These are phyloP conservation scores for Geotrichum siamense DNA, from an alignment of 1,139 yeast species.

Conservation along the genomic window DNA sequence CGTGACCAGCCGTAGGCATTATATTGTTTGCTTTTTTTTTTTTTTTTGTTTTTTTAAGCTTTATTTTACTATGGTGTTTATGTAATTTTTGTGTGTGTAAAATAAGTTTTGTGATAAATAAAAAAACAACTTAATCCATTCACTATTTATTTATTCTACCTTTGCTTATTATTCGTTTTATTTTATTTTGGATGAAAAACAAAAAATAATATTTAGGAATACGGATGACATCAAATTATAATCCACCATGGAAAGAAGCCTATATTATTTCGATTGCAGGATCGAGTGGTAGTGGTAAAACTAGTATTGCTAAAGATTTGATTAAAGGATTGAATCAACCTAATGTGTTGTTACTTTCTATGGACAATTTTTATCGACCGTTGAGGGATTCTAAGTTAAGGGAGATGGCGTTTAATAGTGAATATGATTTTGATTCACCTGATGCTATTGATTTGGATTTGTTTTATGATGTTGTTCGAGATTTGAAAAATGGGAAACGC, in stretches of 20 bases:
- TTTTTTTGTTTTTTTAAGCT: no score
- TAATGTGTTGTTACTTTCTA: slow-evolving; percentile 47
- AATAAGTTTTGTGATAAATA: no score
- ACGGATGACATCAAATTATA: slow-evolving; percentile 22
- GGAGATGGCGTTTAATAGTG: slow-evolving; percentile 51
- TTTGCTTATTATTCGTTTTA: no score
- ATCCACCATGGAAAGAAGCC: slow-evolving; percentile 95
- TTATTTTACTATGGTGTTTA: no score
- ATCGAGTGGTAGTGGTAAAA: slow-evolving; percentile 90
- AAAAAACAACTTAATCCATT: no score
- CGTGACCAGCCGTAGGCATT: no score
- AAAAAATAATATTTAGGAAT: no score
- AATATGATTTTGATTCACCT: slow-evolving; percentile 85
- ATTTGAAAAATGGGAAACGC: slow-evolving; percentile 53
- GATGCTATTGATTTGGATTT: slow-evolving; percentile 72
- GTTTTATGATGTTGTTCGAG: slow-evolving; percentile 53
- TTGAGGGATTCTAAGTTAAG: slow-evolving; percentile 51
- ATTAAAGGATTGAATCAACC: slow-evolving; percentile 54
- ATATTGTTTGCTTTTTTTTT: no score
- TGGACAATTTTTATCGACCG: slow-evolving; percentile 86
- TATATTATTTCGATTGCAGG: slow-evolving; percentile 95
- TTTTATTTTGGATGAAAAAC: no score
- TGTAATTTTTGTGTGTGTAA: no score
- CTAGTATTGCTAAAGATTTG: slow-evolving; percentile 80
- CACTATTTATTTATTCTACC: no score